These are phyloP conservation scores for Voacanga thouarsii DNA, from an alignment of 257 asterid genomes.

Conservation along the genomic window DNA sequence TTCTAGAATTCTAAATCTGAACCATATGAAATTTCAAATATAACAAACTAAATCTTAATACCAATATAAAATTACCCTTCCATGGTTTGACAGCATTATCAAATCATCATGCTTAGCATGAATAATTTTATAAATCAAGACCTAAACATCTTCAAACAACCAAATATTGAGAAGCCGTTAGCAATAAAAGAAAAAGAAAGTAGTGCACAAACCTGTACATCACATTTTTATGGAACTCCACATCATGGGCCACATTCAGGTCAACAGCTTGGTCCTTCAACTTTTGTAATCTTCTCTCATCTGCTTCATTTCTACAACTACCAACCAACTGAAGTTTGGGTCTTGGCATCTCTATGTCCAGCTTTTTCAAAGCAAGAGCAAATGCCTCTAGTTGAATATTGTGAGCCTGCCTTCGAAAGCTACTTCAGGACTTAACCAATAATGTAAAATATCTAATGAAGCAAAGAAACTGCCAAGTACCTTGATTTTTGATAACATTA, in stretches of 20 bases:
- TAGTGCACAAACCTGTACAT: conserved; percentile 64
- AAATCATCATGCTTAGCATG: not conserved
- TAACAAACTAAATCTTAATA: not conserved
- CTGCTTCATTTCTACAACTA: conserved; percentile 96
- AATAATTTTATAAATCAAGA: not conserved
- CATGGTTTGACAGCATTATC: not conserved
- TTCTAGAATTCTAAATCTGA: not conserved
- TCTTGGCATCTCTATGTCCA: conserved; percentile 53
- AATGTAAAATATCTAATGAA: conserved; percentile 12
- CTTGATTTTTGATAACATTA: conserved; percentile 37
- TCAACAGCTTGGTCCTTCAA: conserved; percentile 65
- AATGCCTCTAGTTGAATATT: conserved; percentile 90
- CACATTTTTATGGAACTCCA: conserved; percentile 88
- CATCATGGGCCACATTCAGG: conserved; percentile 65
- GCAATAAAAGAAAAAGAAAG: not conserved
- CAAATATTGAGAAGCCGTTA: not conserved
- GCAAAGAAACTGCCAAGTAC: conserved; percentile 28
- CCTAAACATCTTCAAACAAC: not conserved
- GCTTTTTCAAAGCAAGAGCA: conserved; percentile 51
- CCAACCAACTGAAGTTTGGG: conserved; percentile 90
- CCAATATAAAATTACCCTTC: not conserved
- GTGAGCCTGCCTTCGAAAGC: conserved; percentile 61
- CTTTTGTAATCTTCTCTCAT: conserved; percentile 78
- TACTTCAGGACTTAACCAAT: conserved; percentile 21
- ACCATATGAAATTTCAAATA: not conserved